Evolutionary conservation across 768 basidiomycete species (phyloP), one percentile per base, ranked within the genome.

Genomic region (Xerocomellus amylosporus): DNA sequence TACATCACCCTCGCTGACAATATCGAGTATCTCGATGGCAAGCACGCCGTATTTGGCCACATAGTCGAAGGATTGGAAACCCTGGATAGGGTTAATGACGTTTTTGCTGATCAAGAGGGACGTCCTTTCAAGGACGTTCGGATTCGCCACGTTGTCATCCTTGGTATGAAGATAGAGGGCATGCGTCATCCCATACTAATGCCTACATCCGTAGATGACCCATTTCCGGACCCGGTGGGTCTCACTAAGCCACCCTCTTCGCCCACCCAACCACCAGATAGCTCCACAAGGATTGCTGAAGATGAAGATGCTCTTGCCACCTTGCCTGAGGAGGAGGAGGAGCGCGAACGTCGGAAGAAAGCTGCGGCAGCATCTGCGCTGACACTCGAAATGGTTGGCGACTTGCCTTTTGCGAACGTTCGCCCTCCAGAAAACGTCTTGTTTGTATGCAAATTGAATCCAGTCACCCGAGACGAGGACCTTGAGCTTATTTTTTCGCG

Each of bases 341-440:
- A 95, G 60, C 80, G 77, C 2, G 76, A 84, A 40, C 83, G 88
- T 22, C 85, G 94, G n/a, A 83, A 88, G 72, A 87, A 88, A 49
- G 93, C 94, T 0, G 96, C 97, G 0, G 84, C 84, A 1, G 93
- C 96, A 0, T 93, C 94, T 42, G 97, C 97, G 1, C 76, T 99
- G 37, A 98, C 97, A 5, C 82, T 99, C 47, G 97, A 99, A 72
- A 99, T 99, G 97, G 96, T 99, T 53, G 97, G 97, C 31, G 97
- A 99, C 72, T 76, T 98, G 49, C 97, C 97, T 1, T 98, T 99
- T 68, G 97, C 97, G 24, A 94, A 96, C 65, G 94, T 99, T 41
- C 84, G 94, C 41, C 97, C 97, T 0, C 97, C 97, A 1, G 97
- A 99, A 73, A 98, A 98, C 70, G 94, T 98, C 26, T 74, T 99